phyloP scores from a whole-genome alignment of 2,329 filamentous ascomycete species.

The Penicillium sp. region DNA sequence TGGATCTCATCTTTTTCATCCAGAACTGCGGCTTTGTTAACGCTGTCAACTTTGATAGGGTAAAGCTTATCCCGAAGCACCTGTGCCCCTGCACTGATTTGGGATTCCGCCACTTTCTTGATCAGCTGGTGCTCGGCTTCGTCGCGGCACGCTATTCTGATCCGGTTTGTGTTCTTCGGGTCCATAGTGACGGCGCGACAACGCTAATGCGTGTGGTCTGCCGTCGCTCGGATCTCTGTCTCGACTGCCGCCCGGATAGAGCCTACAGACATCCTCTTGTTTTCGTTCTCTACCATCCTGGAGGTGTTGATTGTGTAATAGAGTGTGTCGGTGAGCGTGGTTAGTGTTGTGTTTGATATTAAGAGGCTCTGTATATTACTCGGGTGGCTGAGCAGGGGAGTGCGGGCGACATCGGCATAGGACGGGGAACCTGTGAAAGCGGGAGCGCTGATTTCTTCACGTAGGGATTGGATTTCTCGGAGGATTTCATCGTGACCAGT shows the following conservation, averaged over 20 bases:
- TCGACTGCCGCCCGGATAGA: slow-evolving; percentile 15
- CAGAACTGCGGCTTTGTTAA: slow-evolving; percentile 20
- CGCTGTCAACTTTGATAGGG: slow-evolving; percentile 23
- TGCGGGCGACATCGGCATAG: slow-evolving; percentile 25
- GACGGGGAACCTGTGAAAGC: slow-evolving; percentile 12
- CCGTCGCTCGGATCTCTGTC: slow-evolving; percentile 18
- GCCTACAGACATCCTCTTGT: slow-evolving; percentile 13
- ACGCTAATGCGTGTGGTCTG: slow-evolving; percentile 14
- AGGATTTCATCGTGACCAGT: slow-evolving; percentile 24
- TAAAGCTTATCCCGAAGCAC: slow-evolving; percentile 24
- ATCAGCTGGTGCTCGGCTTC: slow-evolving; percentile 16
- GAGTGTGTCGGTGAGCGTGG: slow-evolving; percentile 22
- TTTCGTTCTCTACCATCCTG: slow-evolving; percentile 17
- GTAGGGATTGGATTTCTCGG: slow-evolving; percentile 25
- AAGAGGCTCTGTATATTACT: slow-evolving; percentile 26
- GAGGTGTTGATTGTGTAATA: slow-evolving; percentile 20
- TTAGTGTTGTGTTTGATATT: slow-evolving; percentile 19
- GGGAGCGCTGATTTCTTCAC: slow-evolving; percentile 16
- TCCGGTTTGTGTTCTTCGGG: slow-evolving; percentile 19
- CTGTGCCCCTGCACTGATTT: slow-evolving; percentile 15
- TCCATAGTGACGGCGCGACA: slow-evolving; percentile 18
- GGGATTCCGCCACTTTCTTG: slow-evolving; percentile 18
- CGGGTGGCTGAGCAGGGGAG: slow-evolving; percentile 17
- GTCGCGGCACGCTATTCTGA: slow-evolving; percentile 19
- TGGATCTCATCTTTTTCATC: slow-evolving; percentile 21